Base-by-base conservation (phyloP, 345 rosid genomes). In the Sonneratia alba region DNA sequence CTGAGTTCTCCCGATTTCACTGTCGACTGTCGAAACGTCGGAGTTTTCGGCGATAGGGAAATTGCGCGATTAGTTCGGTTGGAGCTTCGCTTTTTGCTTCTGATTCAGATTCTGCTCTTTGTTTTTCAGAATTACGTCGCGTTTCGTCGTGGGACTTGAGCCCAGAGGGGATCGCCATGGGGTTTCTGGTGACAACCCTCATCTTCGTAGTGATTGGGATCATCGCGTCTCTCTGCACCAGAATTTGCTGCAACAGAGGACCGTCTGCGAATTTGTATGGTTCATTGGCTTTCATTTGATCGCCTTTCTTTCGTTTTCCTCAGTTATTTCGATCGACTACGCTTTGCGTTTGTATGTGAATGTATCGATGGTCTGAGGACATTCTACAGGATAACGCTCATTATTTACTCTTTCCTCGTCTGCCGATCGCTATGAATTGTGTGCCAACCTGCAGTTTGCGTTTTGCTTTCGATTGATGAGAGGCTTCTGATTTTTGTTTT, bases 231-330 rank as follows among this genome's bases (percentile, higher is more conserved):
- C 77, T 96, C 62, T 91, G 95, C 79, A 86, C 86, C 73, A 86
- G 95, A 86, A 91, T 92, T 73, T 96, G 97, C 85, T 96, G 88
- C 88, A 89, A 85, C 79, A 82, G 84, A 77, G 97, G 99, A 36
- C 95, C 97, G 56, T 86, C 98, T 70, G 72, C 99, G 13, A 96
- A 92, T 81, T 81, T 92, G 98, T 96, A 86, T 56, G 97, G 66
- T 61, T 66, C 70, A 34, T 56, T 10, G 51, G 34, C 36, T 64
- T 36, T 32, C 43, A 13, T 40, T 72, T 38, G 42, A 21, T 57
- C 43, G 19, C 14, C 9, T 66, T 61, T 51, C 67, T 42, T 36
- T 47, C 15, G 27, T 43, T 14, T 27, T 43, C 10, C 27, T 43
- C 36, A 68, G 51, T 38, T 67, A 8, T 53, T 53, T 19, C 3